Conservation (phyloP, 2,329 filamentous ascomycete genomes). For the Epichloe bromicola region DNA sequence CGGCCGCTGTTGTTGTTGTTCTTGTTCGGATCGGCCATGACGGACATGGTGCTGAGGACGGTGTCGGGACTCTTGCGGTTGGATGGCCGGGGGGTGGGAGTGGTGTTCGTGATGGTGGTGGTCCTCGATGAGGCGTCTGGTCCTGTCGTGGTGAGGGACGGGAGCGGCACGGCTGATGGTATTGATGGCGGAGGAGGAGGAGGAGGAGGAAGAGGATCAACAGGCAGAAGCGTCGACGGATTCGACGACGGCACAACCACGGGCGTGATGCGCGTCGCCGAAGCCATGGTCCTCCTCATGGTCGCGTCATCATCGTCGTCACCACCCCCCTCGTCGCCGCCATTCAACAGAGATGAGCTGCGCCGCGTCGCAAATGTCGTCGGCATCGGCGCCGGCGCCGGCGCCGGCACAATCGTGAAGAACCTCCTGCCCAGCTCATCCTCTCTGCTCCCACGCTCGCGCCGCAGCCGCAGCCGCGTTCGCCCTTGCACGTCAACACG, state of each 20-base stretch:
- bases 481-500: too few relatives aligned
- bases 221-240: neutral
- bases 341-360: neutral
- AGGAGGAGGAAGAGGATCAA: neutral
- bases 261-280: slow-evolving; percentile 6
- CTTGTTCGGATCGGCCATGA: neutral
- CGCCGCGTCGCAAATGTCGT: neutral
- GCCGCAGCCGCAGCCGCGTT: too few relatives aligned
- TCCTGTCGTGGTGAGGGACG: neutral
- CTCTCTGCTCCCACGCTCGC: too few relatives aligned
- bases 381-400: slow-evolving; percentile 10
- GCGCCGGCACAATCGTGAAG: slow-evolving; percentile 18
- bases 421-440: slow-evolving; percentile 13
- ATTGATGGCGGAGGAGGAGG: neutral
- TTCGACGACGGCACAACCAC: neutral
- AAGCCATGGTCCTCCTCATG: too few relatives aligned
- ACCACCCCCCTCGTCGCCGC: neutral
- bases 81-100: neutral
- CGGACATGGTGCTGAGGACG: slow-evolving; percentile 1
- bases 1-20: neutral
- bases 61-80: neutral
- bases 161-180: neutral
- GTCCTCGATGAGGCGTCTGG: neutral
- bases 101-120: neutral
- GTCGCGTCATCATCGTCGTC: neutral